Evolutionary conservation across 1,284 basidiomycete genomes (phyloP), one percentile per base, ranked within the genome.

Genomic region (Ganoderma multipileum): DNA sequence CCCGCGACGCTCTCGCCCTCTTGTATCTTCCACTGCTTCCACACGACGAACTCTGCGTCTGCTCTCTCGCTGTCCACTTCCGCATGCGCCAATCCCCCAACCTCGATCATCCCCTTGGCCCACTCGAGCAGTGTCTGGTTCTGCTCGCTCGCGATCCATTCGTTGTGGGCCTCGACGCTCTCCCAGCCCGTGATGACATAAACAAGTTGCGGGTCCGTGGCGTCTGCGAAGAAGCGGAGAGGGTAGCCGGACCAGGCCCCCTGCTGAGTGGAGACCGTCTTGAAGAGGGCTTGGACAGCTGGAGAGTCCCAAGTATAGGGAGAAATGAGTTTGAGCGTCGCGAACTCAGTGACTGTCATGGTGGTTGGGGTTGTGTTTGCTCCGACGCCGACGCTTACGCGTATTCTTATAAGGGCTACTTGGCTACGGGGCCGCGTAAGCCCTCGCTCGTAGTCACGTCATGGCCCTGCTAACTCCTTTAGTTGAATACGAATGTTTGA

Each of bases 101-200:
- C 76, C 23, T 78, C 74, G 18, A 84, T 39, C 23, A 80, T 74
- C 4, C 78, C 74, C 57, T 71, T 72, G 23, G 83, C 76, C 36
- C 74, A 66, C 61, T 67, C 67, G 36, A 85, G 67, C 20, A 86
- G 72, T 57, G 76, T 78, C 68, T 84, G 79, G 64, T 86, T 85
- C 67, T 73, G 74, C 11, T 80, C 77, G 71, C 83, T 83, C 14
- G 67, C 71, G 42, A 85, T 83, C 84, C 84, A 87, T 39, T 77
- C 75, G 30, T 79, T 64, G 68, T 86, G 85, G 11, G 81, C 81
- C 11, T 72, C 70, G 23, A 82, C 80, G 68, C 79, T 77, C 62
- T 76, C 64, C 86, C 85, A 87, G 4, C 85, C 84, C 3, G 84
- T 82, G 47, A 85, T 69, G 47, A 87, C 72, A 72, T 83, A 81